Base-by-base conservation (phyloP, 202 grass and related monocot genomes). In the Carex sylvatica region DNA sequence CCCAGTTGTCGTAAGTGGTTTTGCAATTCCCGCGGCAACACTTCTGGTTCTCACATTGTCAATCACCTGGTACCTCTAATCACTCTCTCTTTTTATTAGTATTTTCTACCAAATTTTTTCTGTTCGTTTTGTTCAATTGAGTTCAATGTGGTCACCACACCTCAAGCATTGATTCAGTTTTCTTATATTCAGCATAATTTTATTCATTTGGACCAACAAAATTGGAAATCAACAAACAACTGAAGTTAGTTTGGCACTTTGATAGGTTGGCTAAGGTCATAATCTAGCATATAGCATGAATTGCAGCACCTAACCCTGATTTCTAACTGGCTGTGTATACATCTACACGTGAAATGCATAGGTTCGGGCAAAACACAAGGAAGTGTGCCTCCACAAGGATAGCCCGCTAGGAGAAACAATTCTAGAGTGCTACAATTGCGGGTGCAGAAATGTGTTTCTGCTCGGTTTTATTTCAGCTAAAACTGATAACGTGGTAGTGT, bases 391-490 rank as follows among this genome's bases (percentile, higher is more conserved):
- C 52, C 97, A 99, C 88, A 96, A 99, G 84, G 97, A 99, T 87
- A 96, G 93, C 22, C 91, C 93, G 70, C 62, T 99, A 85, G 93
- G 93, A 71, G 97, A 99, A 83, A 99, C 97, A 61, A 96, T 99
- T 82, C 93, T 99, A 72, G 97, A 99, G 79, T 99, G 93, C 84
- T 99, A 99, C 64, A 99, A 94, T 79, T 99, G 97, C 80, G 97
- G 97, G 16, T 99, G 97, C 67, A 85, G 97, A 47, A 99, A 99
- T 82, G 93, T 99, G 76, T 99, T 99, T 83, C 93, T 99, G 74
- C 93, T 99, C 75, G 97, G 97, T 58, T 99, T 99, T 89, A 96
- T 99, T 80, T 99, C 97, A 58, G 97, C 97, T 80, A 99, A 92
- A 71, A 85, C 97, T 67, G 97, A 99, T 80, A 99, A 94, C 58